phyloP scores from a whole-genome alignment of 805 yeast genomes.

The Jamesozyma lodderae region DNA sequence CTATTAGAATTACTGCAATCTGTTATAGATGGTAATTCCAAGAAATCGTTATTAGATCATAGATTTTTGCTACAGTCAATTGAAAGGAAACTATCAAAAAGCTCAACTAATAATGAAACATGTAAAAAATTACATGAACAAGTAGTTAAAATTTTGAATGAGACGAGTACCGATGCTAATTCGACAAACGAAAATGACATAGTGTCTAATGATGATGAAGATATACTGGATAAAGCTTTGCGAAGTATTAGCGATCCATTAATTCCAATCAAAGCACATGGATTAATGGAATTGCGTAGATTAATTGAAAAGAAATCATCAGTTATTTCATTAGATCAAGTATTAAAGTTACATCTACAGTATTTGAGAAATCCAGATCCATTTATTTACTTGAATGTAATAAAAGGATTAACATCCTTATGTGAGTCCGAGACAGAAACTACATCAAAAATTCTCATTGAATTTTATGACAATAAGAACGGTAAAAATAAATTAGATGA shows the following conservation, averaged over 20 bases:
- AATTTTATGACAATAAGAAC: slow-evolving; percentile 32
- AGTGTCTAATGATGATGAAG: slow-evolving; percentile 5
- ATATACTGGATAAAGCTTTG: slow-evolving; percentile 49
- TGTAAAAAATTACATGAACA: not conserved
- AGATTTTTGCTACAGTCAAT: slow-evolving; percentile 26
- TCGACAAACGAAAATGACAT: not conserved
- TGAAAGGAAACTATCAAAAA: slow-evolving; percentile 12
- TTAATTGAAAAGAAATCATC: slow-evolving; percentile 43
- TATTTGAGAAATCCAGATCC: slow-evolving; percentile 78
- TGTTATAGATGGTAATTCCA: slow-evolving; percentile 27
- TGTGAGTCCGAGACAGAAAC: slow-evolving; percentile 36
- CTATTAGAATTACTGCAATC: slow-evolving; percentile 34
- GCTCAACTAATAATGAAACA: not conserved
- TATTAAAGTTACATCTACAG: slow-evolving; percentile 48
- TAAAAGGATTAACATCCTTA: slow-evolving; percentile 64
- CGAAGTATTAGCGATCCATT: slow-evolving; percentile 63
- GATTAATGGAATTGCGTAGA: slow-evolving; percentile 54
- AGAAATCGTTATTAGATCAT: slow-evolving; percentile 11
- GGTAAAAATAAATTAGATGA: slow-evolving; percentile 45
- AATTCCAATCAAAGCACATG: slow-evolving; percentile 82
- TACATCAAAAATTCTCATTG: slow-evolving; percentile 33
- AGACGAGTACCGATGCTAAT: not conserved
- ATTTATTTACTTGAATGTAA: slow-evolving; percentile 73
- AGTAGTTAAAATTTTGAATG: slow-evolving; percentile 1
- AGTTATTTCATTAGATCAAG: slow-evolving; percentile 45